phyloP scores from a whole-genome alignment of 164 flowering plant genomes.

The Umbellularia californica region DNA sequence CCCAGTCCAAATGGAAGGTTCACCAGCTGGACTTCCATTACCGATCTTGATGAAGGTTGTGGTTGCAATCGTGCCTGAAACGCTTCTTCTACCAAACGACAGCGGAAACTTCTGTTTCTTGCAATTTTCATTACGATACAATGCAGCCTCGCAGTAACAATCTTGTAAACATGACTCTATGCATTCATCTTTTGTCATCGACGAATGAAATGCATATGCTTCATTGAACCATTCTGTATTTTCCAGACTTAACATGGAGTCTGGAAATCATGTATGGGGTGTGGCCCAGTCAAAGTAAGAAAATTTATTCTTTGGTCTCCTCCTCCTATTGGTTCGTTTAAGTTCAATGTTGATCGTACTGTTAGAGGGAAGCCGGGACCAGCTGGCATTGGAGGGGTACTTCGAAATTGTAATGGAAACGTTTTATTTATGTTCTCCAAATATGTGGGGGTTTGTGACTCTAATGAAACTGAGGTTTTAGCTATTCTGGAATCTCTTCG shows the following conservation, averaged over 20 bases:
- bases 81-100: constrained; percentile 16
- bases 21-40: neutral
- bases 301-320: too few species aligned
- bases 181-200: constrained; percentile 29
- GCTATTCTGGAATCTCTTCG: too few species aligned
- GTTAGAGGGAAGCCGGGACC: too few species aligned
- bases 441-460: too few species aligned
- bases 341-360: too few species aligned
- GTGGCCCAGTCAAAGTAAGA: too few species aligned
- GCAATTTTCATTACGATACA: constrained; percentile 8
- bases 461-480: too few species aligned
- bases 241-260: neutral
- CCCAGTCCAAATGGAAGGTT: neutral
- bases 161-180: constrained; percentile 30
- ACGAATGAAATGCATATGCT: neutral
- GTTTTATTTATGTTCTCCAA: too few species aligned
- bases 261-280: too few species aligned
- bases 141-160: constrained; percentile 32
- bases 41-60: constrained; percentile 2
- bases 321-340: too few species aligned
- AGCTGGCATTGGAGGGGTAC: too few species aligned
- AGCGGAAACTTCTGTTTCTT: constrained; percentile 26
- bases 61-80: neutral
- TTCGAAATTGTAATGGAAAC: too few species aligned
- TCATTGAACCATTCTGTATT: constrained; percentile 26